These are phyloP conservation scores for Ajuga reptans DNA, from an alignment of 305 asterid species.

Conservation along the genomic window DNA sequence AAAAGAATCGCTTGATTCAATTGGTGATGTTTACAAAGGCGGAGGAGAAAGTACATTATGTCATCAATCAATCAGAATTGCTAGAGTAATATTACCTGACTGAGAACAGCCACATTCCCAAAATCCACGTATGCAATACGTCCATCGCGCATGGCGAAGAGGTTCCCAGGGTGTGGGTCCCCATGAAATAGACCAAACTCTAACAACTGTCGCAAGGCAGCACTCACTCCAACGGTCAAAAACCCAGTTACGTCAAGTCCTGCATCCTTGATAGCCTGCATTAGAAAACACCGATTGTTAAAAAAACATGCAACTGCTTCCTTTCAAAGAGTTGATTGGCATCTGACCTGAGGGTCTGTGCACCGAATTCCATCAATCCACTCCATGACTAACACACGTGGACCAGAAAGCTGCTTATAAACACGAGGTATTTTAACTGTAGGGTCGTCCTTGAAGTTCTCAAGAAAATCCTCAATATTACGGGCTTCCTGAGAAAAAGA, in stretches of 20 bases:
- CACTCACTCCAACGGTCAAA: constrained; percentile 96
- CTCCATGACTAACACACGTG: constrained; percentile 95
- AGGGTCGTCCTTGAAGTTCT: constrained; percentile 85
- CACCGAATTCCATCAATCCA: constrained; percentile 99
- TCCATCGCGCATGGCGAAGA: constrained; percentile 98
- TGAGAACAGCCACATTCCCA: constrained; percentile 96
- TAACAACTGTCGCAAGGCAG: constrained; percentile 89
- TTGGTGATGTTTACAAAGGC: background rate
- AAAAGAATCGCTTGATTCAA: constrained; percentile 1
- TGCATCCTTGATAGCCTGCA: constrained; percentile 80
- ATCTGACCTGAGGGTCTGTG: constrained; percentile 86
- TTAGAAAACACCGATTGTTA: constrained; percentile 25
- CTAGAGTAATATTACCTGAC: constrained; percentile 55
- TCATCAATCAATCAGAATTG: background rate
- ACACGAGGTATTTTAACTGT: constrained; percentile 93
- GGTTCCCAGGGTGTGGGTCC: constrained; percentile 99
- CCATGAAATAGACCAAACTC: constrained; percentile 98
- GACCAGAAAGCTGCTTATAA: constrained; percentile 74
- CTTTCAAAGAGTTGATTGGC: constrained; percentile 10
- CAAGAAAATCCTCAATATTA: constrained; percentile 87
- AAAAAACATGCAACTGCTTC: constrained; percentile 11
- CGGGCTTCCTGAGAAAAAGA: constrained; percentile 72
- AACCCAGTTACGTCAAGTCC: constrained; percentile 82
- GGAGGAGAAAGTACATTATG: constrained; percentile 3
- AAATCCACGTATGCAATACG: constrained; percentile 98